Base-by-base conservation (phyloP, 164 flowering plant species). In the Stephania japonica region DNA sequence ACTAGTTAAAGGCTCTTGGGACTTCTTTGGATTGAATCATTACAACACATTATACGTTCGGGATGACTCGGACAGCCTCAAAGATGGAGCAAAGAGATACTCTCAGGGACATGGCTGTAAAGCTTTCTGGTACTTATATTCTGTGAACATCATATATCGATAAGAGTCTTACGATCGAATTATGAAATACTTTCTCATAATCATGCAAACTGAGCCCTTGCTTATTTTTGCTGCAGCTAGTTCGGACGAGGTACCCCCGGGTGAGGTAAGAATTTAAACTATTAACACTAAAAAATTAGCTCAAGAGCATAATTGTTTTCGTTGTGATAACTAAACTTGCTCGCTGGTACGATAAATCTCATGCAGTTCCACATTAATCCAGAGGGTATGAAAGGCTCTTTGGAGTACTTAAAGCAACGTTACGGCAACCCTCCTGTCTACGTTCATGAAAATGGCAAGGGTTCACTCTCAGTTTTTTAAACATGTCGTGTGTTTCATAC, bases 351-450 rank as follows among this genome's bases (percentile, higher is more conserved):
- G 41, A 49, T 66, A 42, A 10, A n/a, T 63, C 70, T 76, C 53
- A 42, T 24, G 74, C 74, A 84, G 87, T 66, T 72, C 12, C 86
- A 84, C 0, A 14, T 79, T 53, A 21, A 5, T 10, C 80, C 87
- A 0, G 71, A 67, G 78, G 87, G 85, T 62, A 69, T 89, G 74
- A 72, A 74, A 77, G 18, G 19, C 50, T 68, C 80, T 41, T 78
- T 89, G 53, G 87, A 85, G 80, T 84, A 87, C 65, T 63, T 90
- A 70, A 85, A 87, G 81, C 77, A 82, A 75, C 77, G 69, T 68
- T 90, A 90, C 75, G 91, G 87, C 69, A 90, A 90, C 77, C 92
- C 87, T 66, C 84, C 83, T 0, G 70, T 82, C 64, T 78, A 63
- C 50, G 79, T 84, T 32, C 85, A 82, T 56, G 86, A 84, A 82